phyloP scores from a whole-genome alignment of 2,329 filamentous ascomycete species.

The Colletotrichum noveboracense region DNA sequence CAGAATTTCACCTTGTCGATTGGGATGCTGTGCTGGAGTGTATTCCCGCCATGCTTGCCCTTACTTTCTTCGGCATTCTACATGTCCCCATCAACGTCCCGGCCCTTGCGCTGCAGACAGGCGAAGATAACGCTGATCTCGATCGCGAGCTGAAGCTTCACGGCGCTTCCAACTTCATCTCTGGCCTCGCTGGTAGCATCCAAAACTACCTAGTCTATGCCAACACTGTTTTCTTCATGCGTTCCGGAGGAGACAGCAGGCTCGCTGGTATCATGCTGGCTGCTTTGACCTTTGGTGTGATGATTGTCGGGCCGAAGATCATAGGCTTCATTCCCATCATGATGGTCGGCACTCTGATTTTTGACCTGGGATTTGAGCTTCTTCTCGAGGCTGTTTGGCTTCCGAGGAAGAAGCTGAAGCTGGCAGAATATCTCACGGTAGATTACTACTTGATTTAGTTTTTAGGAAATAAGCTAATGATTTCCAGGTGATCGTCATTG shows the following conservation, averaged over 20 bases:
- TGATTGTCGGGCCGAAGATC: constrained; percentile 84
- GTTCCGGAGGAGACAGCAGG: constrained; percentile 86
- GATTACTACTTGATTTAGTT: constrained; percentile 25
- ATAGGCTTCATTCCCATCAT: constrained; percentile 96
- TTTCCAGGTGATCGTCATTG: constrained; percentile 76
- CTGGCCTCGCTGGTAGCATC: constrained; percentile 86
- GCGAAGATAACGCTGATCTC: constrained; percentile 90
- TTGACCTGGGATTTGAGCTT: constrained; percentile 91
- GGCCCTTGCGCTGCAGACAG: constrained; percentile 85
- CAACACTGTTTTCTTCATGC: constrained; percentile 96
- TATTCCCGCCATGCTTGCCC: constrained; percentile 91
- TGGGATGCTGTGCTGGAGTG: constrained; percentile 85
- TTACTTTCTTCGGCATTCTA: constrained; percentile 96
- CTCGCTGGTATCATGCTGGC: constrained; percentile 88
- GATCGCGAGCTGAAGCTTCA: constrained; percentile 92
- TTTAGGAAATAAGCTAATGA: constrained; percentile 26
- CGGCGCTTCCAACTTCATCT: constrained; percentile 90
- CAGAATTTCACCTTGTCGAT: constrained; percentile 81
- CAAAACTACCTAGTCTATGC: constrained; percentile 98
- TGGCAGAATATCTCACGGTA: constrained; percentile 87
- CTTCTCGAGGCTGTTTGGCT: constrained; percentile 87
- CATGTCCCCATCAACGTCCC: constrained; percentile 99
- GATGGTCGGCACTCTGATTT: constrained; percentile 95
- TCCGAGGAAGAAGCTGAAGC: constrained; percentile 86
- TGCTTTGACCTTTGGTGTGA: constrained; percentile 76